Percentiles rank a stretch among this genome's conserved stretches.
Conservation (phyloP, 495 filamentous ascomycete species). For the Pyrenula aspistea region DNA sequence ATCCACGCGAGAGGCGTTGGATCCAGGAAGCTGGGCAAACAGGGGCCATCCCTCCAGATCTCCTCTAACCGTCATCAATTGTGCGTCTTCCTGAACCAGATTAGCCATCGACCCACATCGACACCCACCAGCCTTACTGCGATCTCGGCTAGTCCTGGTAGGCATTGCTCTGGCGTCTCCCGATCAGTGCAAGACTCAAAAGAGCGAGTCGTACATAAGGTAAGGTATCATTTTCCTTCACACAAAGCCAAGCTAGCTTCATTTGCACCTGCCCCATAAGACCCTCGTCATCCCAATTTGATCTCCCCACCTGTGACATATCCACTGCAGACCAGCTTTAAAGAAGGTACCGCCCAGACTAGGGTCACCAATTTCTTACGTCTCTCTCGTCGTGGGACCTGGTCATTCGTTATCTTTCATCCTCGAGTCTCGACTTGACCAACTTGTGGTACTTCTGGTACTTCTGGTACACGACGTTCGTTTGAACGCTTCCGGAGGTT, state of each 20-base stretch:
- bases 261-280: too few species aligned
- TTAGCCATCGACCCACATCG: slow-evolving; percentile 19
- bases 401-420: not conserved
- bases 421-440: not conserved
- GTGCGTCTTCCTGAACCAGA: slow-evolving; percentile 2
- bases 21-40: not conserved
- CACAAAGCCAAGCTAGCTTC: not conserved
- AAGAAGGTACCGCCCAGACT: too few species aligned
- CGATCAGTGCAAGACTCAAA: not conserved
- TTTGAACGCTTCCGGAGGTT: too few species aligned
- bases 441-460: not conserved
- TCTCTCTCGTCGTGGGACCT: not conserved
- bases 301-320: not conserved
- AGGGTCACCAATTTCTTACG: not conserved
- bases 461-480: not conserved
- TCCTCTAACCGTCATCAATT: not conserved
- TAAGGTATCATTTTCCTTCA: not conserved
- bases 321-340: not conserved
- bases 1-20: not conserved
- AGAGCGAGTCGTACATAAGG: not conserved
- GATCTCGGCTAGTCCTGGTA: not conserved
- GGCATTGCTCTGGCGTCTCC: too few species aligned
- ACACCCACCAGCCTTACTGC: slow-evolving; percentile 10
- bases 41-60: not conserved
- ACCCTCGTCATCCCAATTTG: not conserved